Evolutionary conservation across 331 rosid species (phyloP).

Genomic region (Acacia concinna): DNA sequence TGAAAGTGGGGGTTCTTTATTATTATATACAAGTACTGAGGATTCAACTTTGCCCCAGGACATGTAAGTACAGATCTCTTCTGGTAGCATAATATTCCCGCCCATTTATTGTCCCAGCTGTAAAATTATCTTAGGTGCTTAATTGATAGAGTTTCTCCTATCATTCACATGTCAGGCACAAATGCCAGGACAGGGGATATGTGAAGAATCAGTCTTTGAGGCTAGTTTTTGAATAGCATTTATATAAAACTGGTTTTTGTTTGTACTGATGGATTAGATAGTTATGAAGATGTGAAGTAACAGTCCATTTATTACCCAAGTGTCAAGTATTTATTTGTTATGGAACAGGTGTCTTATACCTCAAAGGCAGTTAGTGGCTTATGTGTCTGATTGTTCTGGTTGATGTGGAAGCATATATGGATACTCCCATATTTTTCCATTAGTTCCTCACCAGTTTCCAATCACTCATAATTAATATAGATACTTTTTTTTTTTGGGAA

Average conservation of each 20-base stretch:
- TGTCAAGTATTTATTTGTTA: neutral
- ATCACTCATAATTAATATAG: neutral
- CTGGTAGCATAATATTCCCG: conserved; percentile 17
- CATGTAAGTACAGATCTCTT: conserved; percentile 65
- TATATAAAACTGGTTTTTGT: neutral
- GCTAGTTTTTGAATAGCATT: neutral
- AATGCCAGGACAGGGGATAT: neutral
- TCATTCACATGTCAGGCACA: neutral
- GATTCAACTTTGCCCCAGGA: conserved; percentile 98
- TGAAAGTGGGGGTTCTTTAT: conserved; percentile 92
- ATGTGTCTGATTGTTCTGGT: neutral
- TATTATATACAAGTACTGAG: conserved; percentile 77
- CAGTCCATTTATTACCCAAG: neutral
- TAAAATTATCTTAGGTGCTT: conserved; percentile 31
- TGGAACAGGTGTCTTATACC: neutral
- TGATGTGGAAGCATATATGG: neutral
- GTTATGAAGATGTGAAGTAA: neutral
- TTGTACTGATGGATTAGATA: neutral
- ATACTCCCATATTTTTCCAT: neutral
- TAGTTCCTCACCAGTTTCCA: neutral
- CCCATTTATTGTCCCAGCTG: conserved; percentile 16
- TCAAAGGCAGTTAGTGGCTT: neutral
- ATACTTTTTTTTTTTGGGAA: neutral
- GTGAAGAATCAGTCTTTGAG: neutral
- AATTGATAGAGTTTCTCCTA: neutral